Conservation (phyloP, 2,329 filamentous ascomycete species). For the Fusarium setosum region DNA sequence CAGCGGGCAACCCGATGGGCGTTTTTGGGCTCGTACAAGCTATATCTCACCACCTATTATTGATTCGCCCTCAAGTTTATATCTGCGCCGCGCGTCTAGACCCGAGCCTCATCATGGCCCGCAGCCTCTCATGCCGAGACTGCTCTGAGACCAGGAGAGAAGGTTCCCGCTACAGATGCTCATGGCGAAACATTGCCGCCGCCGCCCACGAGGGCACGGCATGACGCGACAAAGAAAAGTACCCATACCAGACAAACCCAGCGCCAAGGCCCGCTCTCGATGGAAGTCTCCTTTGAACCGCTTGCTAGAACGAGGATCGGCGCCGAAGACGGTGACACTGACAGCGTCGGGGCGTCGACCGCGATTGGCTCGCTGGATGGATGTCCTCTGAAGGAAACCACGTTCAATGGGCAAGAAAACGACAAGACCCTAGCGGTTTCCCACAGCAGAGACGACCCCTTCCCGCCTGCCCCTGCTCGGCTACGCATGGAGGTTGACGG, state of each 20-base stretch:
- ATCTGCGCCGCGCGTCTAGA: background rate
- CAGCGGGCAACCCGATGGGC: too few species aligned
- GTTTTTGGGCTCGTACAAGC: too few species aligned
- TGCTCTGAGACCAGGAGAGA: constrained; percentile 1
- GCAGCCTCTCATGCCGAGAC: constrained; percentile 10
- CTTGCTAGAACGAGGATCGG: constrained; percentile 18
- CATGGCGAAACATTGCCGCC: constrained; percentile 24
- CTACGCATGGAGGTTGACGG: constrained; percentile 10
- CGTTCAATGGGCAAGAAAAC: too few species aligned
- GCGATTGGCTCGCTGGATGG: constrained; percentile 4
- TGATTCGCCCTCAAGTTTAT: background rate
- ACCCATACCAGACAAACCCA: constrained; percentile 13
- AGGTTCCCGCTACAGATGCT: constrained; percentile 26
- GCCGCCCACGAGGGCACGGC: constrained; percentile 10
- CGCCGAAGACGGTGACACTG: constrained; percentile 3
- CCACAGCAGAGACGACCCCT: constrained; percentile 4
- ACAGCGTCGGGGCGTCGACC: background rate
- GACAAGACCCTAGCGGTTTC: background rate
- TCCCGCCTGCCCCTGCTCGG: constrained; percentile 9
- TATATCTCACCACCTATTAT: too few species aligned
- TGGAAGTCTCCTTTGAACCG: constrained; percentile 8
- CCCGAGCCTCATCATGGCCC: constrained; percentile 14
- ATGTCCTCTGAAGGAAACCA: background rate
- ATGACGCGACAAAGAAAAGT: background rate
- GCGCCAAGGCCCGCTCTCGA: background rate